Evolutionary conservation across 208 protist genomes (phyloP), one percentile per base, ranked within the genome.

Genomic region (Acanthamoeba healyi): DNA sequence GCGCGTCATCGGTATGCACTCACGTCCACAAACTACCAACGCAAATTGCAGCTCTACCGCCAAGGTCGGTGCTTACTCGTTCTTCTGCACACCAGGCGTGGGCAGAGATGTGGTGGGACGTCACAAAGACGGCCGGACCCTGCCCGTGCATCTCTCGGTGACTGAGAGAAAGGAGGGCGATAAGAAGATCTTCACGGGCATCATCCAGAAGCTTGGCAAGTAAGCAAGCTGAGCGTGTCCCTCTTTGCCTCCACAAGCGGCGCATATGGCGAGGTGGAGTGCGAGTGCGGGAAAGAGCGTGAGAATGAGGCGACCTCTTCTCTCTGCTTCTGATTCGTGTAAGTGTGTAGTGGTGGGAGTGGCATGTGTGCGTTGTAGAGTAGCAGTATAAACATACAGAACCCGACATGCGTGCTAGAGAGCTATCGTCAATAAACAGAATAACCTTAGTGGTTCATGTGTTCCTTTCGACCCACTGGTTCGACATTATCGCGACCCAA

Each of bases 161-260:
- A 92, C 86, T 12, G 86, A 92, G 63, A 92, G 86, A 56, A 92
- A 46, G 63, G 86, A 92, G 24, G 86, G 86, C 58, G 61, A 92
- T n/a, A 4, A 56, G n/a, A 92, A 42, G 63, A 77, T 92, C 58
- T 92, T 92, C 86, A 92, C 86, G 14, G 86, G 86, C 86, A 92
- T 92, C 56, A 77, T 92, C 26, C 86, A 92, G 34, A 74, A 65
- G 58, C 61, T 92, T 7, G 70, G 70, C 32, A 79, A 79, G 70
- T 79, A 58, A 9, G 19, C 7, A 54, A 17, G 19, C 19, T 22
- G 46, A 17, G 5, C 5, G 14, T 12, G 44, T 49, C 44, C 7
- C 7, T 49, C 44, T 12, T 15, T 4, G 44, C 12, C 44, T n/a
- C n/a, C n/a, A n/a, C n/a, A n/a, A n/a, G n/a, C n/a, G n/a, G 49